Percentiles rank a stretch among this genome's conserved stretches.
phyloP scores from a whole-genome alignment of 306 rosid species.

The Sophora flavescens region DNA sequence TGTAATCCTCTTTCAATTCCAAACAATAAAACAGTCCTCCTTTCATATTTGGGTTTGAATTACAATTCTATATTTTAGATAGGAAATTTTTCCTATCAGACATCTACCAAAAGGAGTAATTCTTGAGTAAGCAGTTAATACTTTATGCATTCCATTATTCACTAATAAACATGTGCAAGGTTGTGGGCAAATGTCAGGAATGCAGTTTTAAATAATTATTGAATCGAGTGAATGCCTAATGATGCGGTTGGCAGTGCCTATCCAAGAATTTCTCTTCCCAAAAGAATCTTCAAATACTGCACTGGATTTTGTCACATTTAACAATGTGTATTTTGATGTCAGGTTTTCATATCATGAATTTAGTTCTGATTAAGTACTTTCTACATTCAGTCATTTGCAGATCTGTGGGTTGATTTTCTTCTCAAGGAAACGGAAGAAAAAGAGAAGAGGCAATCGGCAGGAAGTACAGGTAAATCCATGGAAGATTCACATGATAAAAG shows the following conservation, averaged over 20 bases:
- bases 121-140: too few relatives aligned
- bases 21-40: too few relatives aligned
- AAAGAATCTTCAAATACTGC: not conserved
- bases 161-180: too few relatives aligned
- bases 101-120: not conserved
- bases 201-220: too few relatives aligned
- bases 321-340: not conserved
- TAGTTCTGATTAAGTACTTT: not conserved
- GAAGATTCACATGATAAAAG: slow-evolving; percentile 48
- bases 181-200: too few relatives aligned
- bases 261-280: too few relatives aligned
- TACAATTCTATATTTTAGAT: too few relatives aligned
- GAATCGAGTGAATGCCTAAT: too few relatives aligned
- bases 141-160: too few relatives aligned
- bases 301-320: not conserved
- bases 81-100: not conserved
- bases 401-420: slow-evolving; percentile 93
- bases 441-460: slow-evolving; percentile 66
- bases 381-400: slow-evolving; percentile 79
- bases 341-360: not conserved
- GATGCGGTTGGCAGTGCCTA: too few relatives aligned
- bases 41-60: too few relatives aligned
- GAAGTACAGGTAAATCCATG: slow-evolving; percentile 36
- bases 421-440: slow-evolving; percentile 83
- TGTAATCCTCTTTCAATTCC: too few relatives aligned